These are phyloP conservation scores for Singerocomus inundabilis DNA, from an alignment of 1,284 basidiomycete genomes.

Conservation along the genomic window DNA sequence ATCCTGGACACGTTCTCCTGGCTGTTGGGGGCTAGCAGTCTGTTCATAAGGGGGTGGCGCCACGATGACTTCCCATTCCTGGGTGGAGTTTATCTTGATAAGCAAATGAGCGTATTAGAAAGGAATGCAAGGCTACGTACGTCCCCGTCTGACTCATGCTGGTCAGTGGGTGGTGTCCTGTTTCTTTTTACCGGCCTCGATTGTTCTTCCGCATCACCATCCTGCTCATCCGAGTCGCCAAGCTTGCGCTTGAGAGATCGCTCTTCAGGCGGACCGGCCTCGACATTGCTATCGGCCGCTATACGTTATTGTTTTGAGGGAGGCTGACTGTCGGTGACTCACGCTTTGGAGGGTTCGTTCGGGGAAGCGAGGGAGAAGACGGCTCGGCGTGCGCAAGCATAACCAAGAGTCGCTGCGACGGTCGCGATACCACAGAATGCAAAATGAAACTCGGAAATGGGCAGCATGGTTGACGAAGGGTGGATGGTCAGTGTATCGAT, in stretches of 20 bases:
- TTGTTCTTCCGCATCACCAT: slow-evolving; percentile 19
- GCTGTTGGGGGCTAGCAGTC: slow-evolving; percentile 10
- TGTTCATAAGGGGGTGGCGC: slow-evolving; percentile 33
- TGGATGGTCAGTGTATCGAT: not conserved
- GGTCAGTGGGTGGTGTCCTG: slow-evolving; percentile 45
- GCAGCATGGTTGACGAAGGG: slow-evolving; percentile 25
- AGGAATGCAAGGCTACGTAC: slow-evolving; percentile 21
- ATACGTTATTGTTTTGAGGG: slow-evolving; percentile 30
- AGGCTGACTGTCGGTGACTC: slow-evolving; percentile 31
- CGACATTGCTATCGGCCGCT: slow-evolving; percentile 35
- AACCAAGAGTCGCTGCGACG: slow-evolving; percentile 56
- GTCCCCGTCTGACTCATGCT: slow-evolving; percentile 27
- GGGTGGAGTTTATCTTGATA: slow-evolving; percentile 22
- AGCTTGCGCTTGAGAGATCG: slow-evolving; percentile 43
- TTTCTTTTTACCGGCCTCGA: slow-evolving; percentile 47
- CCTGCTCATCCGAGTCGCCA: slow-evolving; percentile 35
- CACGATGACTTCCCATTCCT: slow-evolving; percentile 35
- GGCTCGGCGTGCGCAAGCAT: slow-evolving; percentile 47
- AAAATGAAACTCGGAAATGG: slow-evolving; percentile 41
- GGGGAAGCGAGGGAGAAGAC: slow-evolving; percentile 22
- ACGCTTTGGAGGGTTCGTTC: slow-evolving; percentile 25
- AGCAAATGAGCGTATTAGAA: slow-evolving; percentile 13
- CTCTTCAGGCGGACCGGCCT: slow-evolving; percentile 27
- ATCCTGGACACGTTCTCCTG: slow-evolving; percentile 13
- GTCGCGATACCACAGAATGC: slow-evolving; percentile 55